Percentiles rank a stretch among this genome's conserved stretches.
phyloP scores from a whole-genome alignment of 106 monocot genomes.

The Dactylorhiza incarnata region DNA sequence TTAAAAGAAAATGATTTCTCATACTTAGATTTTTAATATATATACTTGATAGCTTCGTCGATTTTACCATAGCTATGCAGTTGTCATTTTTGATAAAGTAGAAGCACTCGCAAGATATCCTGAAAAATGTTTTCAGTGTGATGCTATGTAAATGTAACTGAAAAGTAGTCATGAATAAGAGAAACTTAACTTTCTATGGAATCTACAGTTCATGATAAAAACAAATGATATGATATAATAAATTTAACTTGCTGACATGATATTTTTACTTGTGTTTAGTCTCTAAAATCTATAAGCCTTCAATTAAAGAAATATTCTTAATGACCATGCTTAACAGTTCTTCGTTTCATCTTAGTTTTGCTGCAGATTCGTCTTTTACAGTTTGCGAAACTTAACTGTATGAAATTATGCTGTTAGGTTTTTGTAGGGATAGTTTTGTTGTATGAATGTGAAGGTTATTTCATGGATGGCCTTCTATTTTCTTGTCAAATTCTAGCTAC shows the following conservation, averaged over 20 bases:
- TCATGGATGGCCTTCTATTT: background rate
- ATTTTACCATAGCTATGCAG: no score
- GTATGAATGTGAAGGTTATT: background rate
- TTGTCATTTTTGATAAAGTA: no score
- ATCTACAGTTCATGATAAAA: background rate
- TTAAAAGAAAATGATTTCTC: no score
- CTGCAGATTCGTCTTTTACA: background rate
- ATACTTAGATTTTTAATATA: no score
- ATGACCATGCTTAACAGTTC: background rate
- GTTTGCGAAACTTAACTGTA: background rate
- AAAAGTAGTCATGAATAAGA: background rate
- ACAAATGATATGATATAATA: background rate
- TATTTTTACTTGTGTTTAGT: background rate
- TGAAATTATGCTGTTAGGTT: background rate
- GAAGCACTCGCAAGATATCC: background rate
- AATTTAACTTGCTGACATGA: background rate
- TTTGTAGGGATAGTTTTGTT: slow-evolving; percentile 3
- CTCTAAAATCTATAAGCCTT: background rate
- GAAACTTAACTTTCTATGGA: background rate
- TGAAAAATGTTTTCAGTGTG: background rate
- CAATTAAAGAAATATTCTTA: background rate
- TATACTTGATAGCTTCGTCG: no score
- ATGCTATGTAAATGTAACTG: background rate
- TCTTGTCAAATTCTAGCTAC: background rate
- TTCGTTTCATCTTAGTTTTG: background rate